Conservation (phyloP, 208 protist genomes). For the Blechomonas ayalai region DNA sequence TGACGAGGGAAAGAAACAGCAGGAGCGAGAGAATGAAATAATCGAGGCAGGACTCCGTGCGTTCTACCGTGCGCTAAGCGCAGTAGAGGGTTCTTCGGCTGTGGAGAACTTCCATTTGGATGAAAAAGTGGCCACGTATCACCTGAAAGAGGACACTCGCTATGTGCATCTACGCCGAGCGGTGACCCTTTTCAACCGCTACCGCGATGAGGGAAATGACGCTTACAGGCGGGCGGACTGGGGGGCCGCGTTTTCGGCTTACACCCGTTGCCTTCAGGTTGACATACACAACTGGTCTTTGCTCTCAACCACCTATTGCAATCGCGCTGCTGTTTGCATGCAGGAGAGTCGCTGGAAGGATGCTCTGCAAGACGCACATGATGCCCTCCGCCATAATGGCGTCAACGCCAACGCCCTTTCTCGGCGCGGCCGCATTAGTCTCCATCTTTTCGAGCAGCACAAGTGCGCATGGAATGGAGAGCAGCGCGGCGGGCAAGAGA, state of each 20-base stretch:
- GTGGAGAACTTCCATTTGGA: no score
- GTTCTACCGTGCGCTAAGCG: no score
- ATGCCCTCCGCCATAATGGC: conserved; percentile 26
- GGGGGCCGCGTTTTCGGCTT: conserved; percentile 39
- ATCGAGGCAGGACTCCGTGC: conserved; percentile 13
- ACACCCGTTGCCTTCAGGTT: conserved; percentile 55
- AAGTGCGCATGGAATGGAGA: no score
- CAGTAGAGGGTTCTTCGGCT: no score
- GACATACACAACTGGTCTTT: conserved; percentile 59
- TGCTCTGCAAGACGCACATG: conserved; percentile 35
- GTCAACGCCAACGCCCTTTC: conserved; percentile 53
- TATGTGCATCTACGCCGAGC: conserved; percentile 34
- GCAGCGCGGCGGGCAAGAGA: conserved; percentile 13
- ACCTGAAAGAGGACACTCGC: conserved; percentile 35
- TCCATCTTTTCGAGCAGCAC: conserved; percentile 28
- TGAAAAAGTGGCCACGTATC: conserved; percentile 6
- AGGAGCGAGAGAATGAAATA: conserved; percentile 16
- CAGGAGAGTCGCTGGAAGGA: conserved; percentile 50
- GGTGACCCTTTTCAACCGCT: conserved; percentile 43
- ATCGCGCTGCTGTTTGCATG: conserved; percentile 75
- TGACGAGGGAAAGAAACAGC: conserved; percentile 14
- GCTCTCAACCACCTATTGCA: conserved; percentile 61
- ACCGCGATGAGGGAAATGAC: conserved; percentile 63
- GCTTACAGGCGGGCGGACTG: conserved; percentile 53
- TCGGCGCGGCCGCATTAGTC: conserved; percentile 47